These are phyloP conservation scores for Colletotrichum orchidophilum DNA, from an alignment of 2,329 filamentous ascomycete genomes.

Conservation along the genomic window DNA sequence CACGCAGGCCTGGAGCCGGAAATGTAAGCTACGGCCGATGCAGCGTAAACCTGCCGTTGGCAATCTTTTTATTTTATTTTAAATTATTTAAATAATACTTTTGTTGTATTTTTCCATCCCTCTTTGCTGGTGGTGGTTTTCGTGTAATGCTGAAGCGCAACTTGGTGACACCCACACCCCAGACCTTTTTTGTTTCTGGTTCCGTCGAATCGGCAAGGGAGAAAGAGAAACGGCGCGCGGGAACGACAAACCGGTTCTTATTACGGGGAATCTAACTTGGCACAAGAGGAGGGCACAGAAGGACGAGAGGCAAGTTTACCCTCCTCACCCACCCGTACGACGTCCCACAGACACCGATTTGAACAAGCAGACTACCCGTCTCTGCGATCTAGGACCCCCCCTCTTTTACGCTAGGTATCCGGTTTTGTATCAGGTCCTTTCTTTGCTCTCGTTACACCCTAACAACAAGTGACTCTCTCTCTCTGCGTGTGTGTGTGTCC, in stretches of 20 bases:
- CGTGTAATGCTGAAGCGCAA: background rate
- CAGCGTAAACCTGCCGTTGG: background rate
- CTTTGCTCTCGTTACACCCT: background rate
- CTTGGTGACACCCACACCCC: background rate
- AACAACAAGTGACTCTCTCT: background rate
- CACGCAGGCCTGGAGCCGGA: background rate
- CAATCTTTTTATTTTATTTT: no score
- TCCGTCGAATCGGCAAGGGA: background rate
- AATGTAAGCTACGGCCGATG: background rate
- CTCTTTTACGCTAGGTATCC: background rate
- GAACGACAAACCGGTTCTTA: background rate
- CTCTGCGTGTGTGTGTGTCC: background rate
- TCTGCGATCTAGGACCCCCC: constrained; percentile 22
- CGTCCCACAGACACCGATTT: constrained; percentile 30
- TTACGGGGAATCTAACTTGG: background rate
- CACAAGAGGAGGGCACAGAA: background rate
- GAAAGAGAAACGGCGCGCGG: background rate
- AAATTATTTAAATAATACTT: no score
- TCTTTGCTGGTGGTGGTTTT: background rate
- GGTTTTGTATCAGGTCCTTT: no score
- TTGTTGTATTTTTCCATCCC: no score
- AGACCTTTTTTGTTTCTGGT: background rate
- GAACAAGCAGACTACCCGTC: constrained; percentile 33
- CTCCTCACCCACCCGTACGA: constrained; percentile 2
- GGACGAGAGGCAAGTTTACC: background rate